phyloP scores from a whole-genome alignment of 805 yeast genomes.

The Groenewaldozyma tartarivorans region DNA sequence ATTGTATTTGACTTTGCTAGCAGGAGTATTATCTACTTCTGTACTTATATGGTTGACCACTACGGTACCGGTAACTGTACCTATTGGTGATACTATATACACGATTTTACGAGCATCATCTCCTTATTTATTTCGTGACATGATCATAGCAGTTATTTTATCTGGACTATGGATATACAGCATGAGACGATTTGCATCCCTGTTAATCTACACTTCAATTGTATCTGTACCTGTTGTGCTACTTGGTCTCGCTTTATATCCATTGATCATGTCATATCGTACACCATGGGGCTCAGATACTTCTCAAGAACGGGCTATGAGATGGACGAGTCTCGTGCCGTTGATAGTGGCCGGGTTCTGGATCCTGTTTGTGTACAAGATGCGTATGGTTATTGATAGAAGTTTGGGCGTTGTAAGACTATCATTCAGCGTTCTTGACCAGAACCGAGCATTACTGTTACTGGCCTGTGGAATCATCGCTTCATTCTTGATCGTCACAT shows the following conservation, averaged over 20 bases:
- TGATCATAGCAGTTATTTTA: constrained; percentile 19
- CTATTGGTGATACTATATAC: constrained; percentile 23
- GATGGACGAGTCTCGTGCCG: constrained; percentile 24
- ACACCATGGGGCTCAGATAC: constrained; percentile 24
- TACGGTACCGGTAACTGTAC: constrained; percentile 14
- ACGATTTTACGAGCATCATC: constrained; percentile 19
- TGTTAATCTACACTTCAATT: constrained; percentile 19
- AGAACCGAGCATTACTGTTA: constrained; percentile 22
- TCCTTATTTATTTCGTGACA: constrained; percentile 15
- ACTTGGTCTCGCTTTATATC: constrained; percentile 18
- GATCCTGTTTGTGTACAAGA: constrained; percentile 21
- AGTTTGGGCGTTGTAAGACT: constrained; percentile 29
- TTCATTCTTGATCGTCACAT: constrained; percentile 24
- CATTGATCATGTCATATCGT: constrained; percentile 25
- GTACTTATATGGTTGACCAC: constrained; percentile 22
- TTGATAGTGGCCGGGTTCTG: constrained; percentile 20
- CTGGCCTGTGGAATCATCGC: constrained; percentile 24
- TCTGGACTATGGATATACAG: constrained; percentile 24
- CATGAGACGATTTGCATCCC: constrained; percentile 19
- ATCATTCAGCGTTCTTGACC: constrained; percentile 28
- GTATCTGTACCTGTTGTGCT: constrained; percentile 24
- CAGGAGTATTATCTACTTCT: constrained; percentile 24
- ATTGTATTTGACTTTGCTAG: constrained; percentile 19
- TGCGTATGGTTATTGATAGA: constrained; percentile 20
- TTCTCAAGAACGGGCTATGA: constrained; percentile 24